Evolutionary conservation across 1,139 yeast species (phyloP).

Genomic region (Yamadazyma spencermartinsiae): DNA sequence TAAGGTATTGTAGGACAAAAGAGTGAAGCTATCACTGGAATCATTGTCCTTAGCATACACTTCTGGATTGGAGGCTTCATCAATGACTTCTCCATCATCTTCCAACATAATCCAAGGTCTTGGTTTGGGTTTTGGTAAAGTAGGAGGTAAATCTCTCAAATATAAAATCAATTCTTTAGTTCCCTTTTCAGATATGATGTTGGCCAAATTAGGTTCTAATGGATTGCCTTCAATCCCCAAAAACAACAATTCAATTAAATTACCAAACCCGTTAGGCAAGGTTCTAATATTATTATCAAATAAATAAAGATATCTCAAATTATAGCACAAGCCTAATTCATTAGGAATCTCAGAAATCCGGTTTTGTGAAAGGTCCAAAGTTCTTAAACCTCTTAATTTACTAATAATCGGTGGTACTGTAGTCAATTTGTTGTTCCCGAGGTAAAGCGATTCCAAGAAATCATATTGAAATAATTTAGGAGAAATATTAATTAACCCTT

Average conservation of each 20-base stretch:
- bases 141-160: conserved; percentile 80
- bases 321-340: conserved; percentile 81
- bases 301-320: conserved; percentile 76
- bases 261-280: conserved; percentile 85
- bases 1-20: conserved; percentile 84
- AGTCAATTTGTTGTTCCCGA: conserved; percentile 81
- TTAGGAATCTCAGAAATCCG: conserved; percentile 68
- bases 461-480: conserved; percentile 77
- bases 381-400: conserved; percentile 70
- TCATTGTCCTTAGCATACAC: conserved; percentile 23
- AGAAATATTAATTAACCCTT: conserved; percentile 70
- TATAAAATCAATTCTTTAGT: conserved; percentile 79
- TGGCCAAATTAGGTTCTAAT: conserved; percentile 62
- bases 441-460: conserved; percentile 82
- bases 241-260: conserved; percentile 78
- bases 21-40: conserved; percentile 55
- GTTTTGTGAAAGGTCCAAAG: conserved; percentile 84
- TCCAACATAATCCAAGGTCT: conserved; percentile 82
- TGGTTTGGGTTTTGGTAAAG: conserved; percentile 61
- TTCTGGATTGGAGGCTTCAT: conserved; percentile 33
- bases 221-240: conserved; percentile 95
- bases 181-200: conserved; percentile 76
- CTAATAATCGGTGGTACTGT: conserved; percentile 69
- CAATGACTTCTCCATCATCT: conserved; percentile 69
- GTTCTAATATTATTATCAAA: conserved; percentile 81